These are phyloP conservation scores for Cladosporium oxysporum DNA, from an alignment of 2,329 filamentous ascomycete species.

Conservation along the genomic window DNA sequence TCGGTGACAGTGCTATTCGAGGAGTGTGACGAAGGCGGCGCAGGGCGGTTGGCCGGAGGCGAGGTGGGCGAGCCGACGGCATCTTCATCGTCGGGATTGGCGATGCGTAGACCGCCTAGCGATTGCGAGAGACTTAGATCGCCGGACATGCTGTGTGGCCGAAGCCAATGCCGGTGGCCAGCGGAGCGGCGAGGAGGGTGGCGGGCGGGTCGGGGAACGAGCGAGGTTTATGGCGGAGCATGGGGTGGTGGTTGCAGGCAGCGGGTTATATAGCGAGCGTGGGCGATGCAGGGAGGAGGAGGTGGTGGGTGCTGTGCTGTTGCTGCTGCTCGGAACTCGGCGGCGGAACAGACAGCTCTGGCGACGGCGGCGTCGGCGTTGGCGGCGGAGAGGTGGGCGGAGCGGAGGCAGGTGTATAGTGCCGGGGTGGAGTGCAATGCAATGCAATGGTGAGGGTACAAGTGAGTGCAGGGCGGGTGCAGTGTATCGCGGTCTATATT, in stretches of 20 bases:
- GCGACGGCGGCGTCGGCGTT: neutral
- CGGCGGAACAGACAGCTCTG: conserved; percentile 1
- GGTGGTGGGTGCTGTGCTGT: neutral
- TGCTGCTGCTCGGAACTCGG: conserved; percentile 3
- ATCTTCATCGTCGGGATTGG: conserved; percentile 82
- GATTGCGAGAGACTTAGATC: conserved; percentile 90
- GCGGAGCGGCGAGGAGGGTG: conserved; percentile 1
- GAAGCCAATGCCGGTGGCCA: conserved; percentile 19
- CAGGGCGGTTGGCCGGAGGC: conserved; percentile 23
- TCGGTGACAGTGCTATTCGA: conserved; percentile 44
- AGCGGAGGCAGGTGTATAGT: neutral
- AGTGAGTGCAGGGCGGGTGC: neutral
- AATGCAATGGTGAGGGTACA: neutral
- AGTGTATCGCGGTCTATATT: neutral
- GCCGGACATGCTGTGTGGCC: conserved; percentile 45
- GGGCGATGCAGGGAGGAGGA: conserved; percentile 16
- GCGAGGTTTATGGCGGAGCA: conserved; percentile 12
- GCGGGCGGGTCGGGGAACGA: conserved; percentile 13
- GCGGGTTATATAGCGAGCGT: conserved; percentile 23
- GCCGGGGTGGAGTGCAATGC: conserved; percentile 1
- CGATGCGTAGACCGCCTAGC: conserved; percentile 91
- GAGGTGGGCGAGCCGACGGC: conserved; percentile 27
- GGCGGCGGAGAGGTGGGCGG: neutral
- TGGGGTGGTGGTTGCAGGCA: conserved; percentile 23
- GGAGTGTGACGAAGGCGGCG: conserved; percentile 37